Evolutionary conservation across 176 grass and related monocot genomes (phyloP), one percentile per base, ranked within the genome.

Genomic region (Urochloa ruziziensis): DNA sequence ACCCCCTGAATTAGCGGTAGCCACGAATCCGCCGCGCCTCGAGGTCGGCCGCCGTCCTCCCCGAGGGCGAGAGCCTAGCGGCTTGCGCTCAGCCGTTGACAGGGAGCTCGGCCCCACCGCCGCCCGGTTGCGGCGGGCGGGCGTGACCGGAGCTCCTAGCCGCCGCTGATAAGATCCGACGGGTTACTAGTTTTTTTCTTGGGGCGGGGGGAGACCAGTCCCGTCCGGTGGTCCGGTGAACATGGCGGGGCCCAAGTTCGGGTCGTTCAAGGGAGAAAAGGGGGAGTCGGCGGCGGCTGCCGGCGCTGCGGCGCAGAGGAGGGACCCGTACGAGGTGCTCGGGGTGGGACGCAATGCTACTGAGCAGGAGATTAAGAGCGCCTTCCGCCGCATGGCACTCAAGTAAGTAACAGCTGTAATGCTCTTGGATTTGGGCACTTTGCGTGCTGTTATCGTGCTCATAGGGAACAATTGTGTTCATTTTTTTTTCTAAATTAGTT

Each of bases 281-380:
- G 91, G 85, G 80, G 85, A 76, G 14, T 75, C 81, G 4, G 86
- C 83, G 36, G 37, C 73, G 83, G 7, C 63, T 14, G 78, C 88
- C 36, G 36, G 83, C 57, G 74, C 82, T 44, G 79, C 68, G 89
- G 56, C 75, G 67, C 91, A 96, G 68, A 88, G 97, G 63, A 96
- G 85, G 89, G 97, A 99, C 85, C 97, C 93, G 1, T 99, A 99
- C 63, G 97, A 99, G 77, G 97, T 94, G 65, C 97, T 99, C 12
- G 89, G 88, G 18, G 91, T 99, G 57, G 81, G 63, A 23, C 91
- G 87, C 2, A 91, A 94, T 94, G 97, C 93, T 43, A 94, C 93
- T 14, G 97, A 99, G 72, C 93, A 94, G 91, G 89, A 99, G 76
- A 99, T 99, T 24, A 99, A 99, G 78, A 91, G 89, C 24, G 97